Percentiles rank a stretch among this genome's conserved stretches.
Evolutionary conservation across 1,284 basidiomycete genomes (phyloP).

Genomic region (Trametes polyzona): DNA sequence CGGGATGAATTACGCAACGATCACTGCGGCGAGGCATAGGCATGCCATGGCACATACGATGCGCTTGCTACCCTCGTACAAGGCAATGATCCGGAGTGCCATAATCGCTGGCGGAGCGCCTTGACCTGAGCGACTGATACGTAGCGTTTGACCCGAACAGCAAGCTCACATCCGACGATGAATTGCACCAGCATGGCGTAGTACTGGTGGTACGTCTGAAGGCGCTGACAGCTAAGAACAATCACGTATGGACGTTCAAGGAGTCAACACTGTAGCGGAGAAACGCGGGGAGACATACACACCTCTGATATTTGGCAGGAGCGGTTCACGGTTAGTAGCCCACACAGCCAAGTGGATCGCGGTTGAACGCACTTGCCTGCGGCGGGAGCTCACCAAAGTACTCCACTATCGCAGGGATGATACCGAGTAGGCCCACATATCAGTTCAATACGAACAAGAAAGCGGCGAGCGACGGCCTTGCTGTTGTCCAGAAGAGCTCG

Average conservation of each 20-base stretch:
- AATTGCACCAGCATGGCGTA: conserved; percentile 14
- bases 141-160: neutral
- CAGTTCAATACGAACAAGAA: conserved; percentile 21
- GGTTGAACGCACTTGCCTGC: neutral
- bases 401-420: conserved; percentile 14
- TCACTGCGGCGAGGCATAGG: neutral
- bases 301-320: too few relatives aligned
- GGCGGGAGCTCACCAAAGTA: conserved; percentile 6
- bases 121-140: neutral
- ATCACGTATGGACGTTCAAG: neutral
- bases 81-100: conserved; percentile 13
- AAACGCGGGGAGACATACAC: neutral
- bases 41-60: neutral
- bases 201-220: conserved; percentile 21
- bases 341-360: too few relatives aligned
- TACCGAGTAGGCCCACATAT: conserved; percentile 15
- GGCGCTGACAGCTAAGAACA: conserved; percentile 10
- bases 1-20: neutral
- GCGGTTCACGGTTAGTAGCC: too few relatives aligned
- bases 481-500: conserved; percentile 18
- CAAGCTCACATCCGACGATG: conserved; percentile 10
- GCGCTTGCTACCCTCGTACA: conserved; percentile 17
- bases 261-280: neutral
- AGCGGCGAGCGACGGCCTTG: conserved; percentile 5
- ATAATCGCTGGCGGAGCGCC: conserved; percentile 6